phyloP scores from a whole-genome alignment of 441 rosid genomes.

The Hura crepitans region DNA sequence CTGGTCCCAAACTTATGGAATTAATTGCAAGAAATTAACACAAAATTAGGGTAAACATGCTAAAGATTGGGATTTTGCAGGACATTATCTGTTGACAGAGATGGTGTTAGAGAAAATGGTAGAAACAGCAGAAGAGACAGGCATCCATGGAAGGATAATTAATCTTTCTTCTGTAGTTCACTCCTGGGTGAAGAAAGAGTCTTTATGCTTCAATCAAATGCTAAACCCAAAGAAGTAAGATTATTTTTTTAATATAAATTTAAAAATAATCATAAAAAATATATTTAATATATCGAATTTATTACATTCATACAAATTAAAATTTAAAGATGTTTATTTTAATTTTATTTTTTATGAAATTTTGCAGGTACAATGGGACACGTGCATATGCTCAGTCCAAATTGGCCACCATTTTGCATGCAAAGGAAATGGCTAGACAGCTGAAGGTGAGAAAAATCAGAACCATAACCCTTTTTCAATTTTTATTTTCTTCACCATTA shows the following conservation, averaged over 20 bases:
- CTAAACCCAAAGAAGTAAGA: conserved; percentile 63
- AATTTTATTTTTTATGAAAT: too few relatives aligned
- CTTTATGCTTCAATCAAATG: conserved; percentile 56
- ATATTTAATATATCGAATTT: too few relatives aligned
- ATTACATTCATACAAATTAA: too few relatives aligned
- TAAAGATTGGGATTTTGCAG: conserved; percentile 36
- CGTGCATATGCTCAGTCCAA: conserved; percentile 84
- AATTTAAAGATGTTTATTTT: too few relatives aligned
- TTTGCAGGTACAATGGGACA: conserved; percentile 66
- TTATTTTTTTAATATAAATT: too few relatives aligned
- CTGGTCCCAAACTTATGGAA: too few relatives aligned
- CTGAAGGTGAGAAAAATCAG: conserved; percentile 53
- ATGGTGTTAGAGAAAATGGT: conserved; percentile 69
- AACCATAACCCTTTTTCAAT: background rate
- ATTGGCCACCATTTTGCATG: conserved; percentile 74
- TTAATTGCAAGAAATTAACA: too few relatives aligned
- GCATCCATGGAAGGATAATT: conserved; percentile 74
- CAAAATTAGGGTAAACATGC: too few relatives aligned
- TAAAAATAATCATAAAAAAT: too few relatives aligned
- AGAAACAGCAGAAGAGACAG: conserved; percentile 60
- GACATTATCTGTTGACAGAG: conserved; percentile 82
- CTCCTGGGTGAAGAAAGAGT: conserved; percentile 64
- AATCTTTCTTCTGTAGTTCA: conserved; percentile 88
- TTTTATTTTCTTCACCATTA: background rate
- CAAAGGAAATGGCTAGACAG: conserved; percentile 64